Conservation (phyloP, 2,329 filamentous ascomycete genomes). For the Arthroderma uncinatum region DNA sequence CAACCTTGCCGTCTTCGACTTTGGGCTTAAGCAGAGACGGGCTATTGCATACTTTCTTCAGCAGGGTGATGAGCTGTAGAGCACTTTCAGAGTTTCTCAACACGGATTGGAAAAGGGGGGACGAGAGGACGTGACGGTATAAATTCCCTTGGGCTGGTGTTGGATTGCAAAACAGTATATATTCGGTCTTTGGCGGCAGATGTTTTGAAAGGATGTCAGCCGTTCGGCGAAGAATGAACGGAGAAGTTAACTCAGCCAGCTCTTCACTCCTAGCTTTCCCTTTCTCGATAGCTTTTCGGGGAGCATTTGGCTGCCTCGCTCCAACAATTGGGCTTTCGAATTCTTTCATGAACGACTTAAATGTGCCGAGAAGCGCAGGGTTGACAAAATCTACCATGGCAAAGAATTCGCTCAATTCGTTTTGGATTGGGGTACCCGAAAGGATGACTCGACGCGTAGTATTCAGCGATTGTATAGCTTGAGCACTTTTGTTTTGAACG, state of each 20-base stretch:
- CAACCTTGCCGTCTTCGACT: conserved; percentile 38
- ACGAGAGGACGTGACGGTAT: conserved; percentile 53
- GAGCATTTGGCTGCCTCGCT: conserved; percentile 53
- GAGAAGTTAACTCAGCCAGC: conserved; percentile 48
- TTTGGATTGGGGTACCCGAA: conserved; percentile 58
- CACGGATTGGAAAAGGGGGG: conserved; percentile 51
- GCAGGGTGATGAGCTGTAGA: conserved; percentile 57
- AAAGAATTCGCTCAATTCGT: conserved; percentile 57
- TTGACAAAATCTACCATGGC: conserved; percentile 60
- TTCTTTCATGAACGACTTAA: conserved; percentile 51
- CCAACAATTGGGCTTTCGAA: conserved; percentile 55
- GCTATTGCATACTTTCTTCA: conserved; percentile 66
- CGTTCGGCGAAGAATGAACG: conserved; percentile 56
- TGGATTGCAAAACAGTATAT: conserved; percentile 55
- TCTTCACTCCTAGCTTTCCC: conserved; percentile 52
- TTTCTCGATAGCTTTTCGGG: conserved; percentile 50
- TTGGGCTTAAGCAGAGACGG: conserved; percentile 50
- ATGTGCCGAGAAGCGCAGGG: conserved; percentile 52
- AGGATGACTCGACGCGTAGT: conserved; percentile 52
- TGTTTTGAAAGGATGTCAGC: conserved; percentile 56
- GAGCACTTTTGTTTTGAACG: conserved; percentile 55
- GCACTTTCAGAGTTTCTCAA: conserved; percentile 52
- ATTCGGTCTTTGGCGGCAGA: conserved; percentile 56
- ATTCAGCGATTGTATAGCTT: conserved; percentile 53
- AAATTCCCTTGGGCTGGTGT: conserved; percentile 50